Percentiles rank a stretch among this genome's conserved stretches.
Evolutionary conservation across 225 moss, liverwort and hornwort genomes (phyloP).

Genomic region (Pleurozium schreberi): DNA sequence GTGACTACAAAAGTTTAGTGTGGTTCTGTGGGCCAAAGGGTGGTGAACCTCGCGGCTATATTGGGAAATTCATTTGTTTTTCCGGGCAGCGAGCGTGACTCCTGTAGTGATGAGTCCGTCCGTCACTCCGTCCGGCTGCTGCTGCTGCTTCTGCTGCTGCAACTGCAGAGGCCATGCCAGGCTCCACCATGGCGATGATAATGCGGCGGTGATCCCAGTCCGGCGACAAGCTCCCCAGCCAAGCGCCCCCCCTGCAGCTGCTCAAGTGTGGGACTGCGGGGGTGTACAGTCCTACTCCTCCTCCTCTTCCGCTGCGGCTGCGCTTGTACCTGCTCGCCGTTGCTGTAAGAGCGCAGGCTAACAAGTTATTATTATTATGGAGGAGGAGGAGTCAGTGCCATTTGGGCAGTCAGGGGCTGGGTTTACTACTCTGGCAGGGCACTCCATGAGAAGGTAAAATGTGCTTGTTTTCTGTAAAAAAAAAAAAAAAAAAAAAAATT

Average conservation of each 20-base stretch:
- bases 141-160: too few species aligned
- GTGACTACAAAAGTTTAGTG: not conserved
- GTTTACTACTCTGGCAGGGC: not conserved
- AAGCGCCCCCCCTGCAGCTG: not conserved
- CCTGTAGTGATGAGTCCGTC: not conserved
- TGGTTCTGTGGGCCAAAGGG: not conserved
- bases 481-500: too few species aligned
- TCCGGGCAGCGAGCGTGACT: constrained; percentile 12
- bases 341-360: not conserved
- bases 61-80: not conserved
- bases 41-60: constrained; percentile 1
- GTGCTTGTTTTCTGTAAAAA: not conserved
- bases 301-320: not conserved
- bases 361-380: too few species aligned
- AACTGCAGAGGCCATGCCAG: not conserved
- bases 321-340: not conserved
- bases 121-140: too few species aligned
- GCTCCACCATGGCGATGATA: not conserved
- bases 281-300: not conserved
- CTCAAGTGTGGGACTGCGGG: not conserved
- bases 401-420: not conserved
- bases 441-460: not conserved
- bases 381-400: not conserved
- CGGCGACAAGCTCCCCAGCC: constrained; percentile 9
- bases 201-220: constrained; percentile 38